Conservation (phyloP, 495 filamentous ascomycete species). For the Amniculicola lignicola region DNA sequence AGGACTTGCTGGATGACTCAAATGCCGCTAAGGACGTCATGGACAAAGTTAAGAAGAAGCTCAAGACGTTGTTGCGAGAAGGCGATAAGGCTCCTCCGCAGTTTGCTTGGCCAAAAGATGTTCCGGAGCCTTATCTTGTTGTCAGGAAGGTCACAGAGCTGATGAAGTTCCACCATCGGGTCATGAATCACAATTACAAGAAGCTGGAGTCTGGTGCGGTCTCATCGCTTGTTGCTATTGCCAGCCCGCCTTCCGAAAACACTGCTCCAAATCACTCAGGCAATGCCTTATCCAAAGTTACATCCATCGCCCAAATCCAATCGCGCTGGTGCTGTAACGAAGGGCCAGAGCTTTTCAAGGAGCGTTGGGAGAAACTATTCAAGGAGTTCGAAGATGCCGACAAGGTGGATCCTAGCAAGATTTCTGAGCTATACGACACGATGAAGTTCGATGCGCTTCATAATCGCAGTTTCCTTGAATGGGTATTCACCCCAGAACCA, state of each 20-base stretch:
- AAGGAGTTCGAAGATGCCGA: constrained; percentile 93
- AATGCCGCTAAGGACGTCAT: constrained; percentile 99
- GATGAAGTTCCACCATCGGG: constrained; percentile 93
- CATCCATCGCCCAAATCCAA: constrained; percentile 67
- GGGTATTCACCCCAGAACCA: constrained; percentile 84
- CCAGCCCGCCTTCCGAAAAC: constrained; percentile 23
- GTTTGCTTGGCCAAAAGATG: constrained; percentile 96
- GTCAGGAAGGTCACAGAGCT: constrained; percentile 87
- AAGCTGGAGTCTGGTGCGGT: constrained; percentile 63
- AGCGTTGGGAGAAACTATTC: constrained; percentile 98
- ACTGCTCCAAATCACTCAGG: constrained; percentile 43
- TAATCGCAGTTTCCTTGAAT: constrained; percentile 95
- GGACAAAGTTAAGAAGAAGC: constrained; percentile 99
- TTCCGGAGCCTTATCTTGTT: constrained; percentile 88
- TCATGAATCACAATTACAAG: constrained; percentile 89
- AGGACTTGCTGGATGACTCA: constrained; percentile 93
- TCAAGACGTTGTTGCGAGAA: constrained; percentile 84
- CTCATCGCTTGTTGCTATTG: constrained; percentile 53
- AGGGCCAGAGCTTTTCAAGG: constrained; percentile 89
- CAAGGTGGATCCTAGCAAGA: constrained; percentile 96
- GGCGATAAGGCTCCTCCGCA: constrained; percentile 85
- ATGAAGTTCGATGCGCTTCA: constrained; percentile 99
- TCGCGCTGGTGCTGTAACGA: constrained; percentile 94
- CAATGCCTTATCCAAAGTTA: constrained; percentile 54
- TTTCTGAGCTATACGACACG: constrained; percentile 95